These are phyloP conservation scores for Candida patagonica DNA, from an alignment of 805 yeast genomes.

Conservation along the genomic window DNA sequence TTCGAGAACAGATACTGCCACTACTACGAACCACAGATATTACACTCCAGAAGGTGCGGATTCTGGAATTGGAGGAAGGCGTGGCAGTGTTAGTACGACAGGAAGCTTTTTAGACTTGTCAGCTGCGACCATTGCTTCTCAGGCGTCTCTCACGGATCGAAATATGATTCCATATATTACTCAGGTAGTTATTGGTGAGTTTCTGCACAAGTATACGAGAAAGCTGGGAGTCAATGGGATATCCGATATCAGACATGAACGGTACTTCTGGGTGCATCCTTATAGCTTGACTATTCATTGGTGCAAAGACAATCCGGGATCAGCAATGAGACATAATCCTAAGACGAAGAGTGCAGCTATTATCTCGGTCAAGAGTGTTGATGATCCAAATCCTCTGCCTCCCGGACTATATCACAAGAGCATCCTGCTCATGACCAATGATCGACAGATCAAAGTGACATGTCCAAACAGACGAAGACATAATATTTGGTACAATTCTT, in stretches of 20 bases:
- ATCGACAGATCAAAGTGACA: slow-evolving; percentile 62
- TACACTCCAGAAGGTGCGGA: not conserved
- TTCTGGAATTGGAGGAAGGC: not conserved
- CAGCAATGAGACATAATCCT: slow-evolving; percentile 46
- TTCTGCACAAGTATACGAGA: slow-evolving; percentile 74
- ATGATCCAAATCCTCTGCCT: slow-evolving; percentile 80
- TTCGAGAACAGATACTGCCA: too few species aligned
- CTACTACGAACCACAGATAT: not conserved
- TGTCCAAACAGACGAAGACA: slow-evolving; percentile 84
- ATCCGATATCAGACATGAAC: slow-evolving; percentile 75
- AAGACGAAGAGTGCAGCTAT: slow-evolving; percentile 77
- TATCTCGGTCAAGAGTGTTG: slow-evolving; percentile 65
- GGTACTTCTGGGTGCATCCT: slow-evolving; percentile 96
- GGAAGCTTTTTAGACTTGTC: slow-evolving; percentile 5
- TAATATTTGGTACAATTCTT: slow-evolving; percentile 81
- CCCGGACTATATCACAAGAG: slow-evolving; percentile 83
- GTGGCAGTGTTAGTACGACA: not conserved
- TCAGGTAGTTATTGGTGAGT: slow-evolving; percentile 91
- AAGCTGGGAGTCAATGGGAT: slow-evolving; percentile 54
- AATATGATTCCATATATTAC: slow-evolving; percentile 79
- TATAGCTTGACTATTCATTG: slow-evolving; percentile 85
- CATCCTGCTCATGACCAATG: slow-evolving; percentile 62
- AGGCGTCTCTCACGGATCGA: slow-evolving; percentile 29
- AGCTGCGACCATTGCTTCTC: slow-evolving; percentile 18
- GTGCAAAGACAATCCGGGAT: slow-evolving; percentile 73